Evolutionary conservation across 257 asterid genomes (phyloP), one percentile per base, ranked within the genome.

Genomic region (Ilex asprella): DNA sequence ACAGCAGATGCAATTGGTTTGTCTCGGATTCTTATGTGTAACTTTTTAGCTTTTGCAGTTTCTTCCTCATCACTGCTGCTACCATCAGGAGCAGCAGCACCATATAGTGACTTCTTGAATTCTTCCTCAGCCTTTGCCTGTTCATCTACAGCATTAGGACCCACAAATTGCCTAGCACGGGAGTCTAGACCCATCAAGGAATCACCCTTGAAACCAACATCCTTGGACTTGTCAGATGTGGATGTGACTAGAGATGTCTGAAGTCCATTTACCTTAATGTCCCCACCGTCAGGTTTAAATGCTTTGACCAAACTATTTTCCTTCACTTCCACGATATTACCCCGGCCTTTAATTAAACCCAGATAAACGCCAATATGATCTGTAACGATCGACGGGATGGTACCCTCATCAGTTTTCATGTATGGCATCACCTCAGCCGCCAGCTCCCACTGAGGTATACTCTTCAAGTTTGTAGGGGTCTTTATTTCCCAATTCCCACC

Each of bases 401-500:
- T 83, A 10, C 96, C 99, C 65, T 93, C 97, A 71, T 93, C 99
- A 21, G 97, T 93, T 82, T 78, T 89, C 99, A 93, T 93, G 79
- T 89, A 93, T 59, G 99, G 99, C 93, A 84, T 87, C 66, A 93
- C 99, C 81, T 93, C 97, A 72, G 97, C 95, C 73, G 99, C 99
- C 67, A 93, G 81, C 56, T 85, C 96, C 99, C 99, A 93, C 76
- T 89, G 97, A 62, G 99, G 99, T 75, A 93, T 89, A 82, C 83
- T 85, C 85, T 89, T 93, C 83, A 93, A 74, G 81, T 84, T 87
- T 35, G 77, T 78, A 56, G 97, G 95, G 6, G 97, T 93, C 72
- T 93, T 93, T 53, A 93, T 87, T 69, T 93, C 99, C 99, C 97
- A 93, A 82, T 93, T 93, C 60, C 99, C 99, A 67, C 99, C 99